Evolutionary conservation across 1,139 yeast species (phyloP), one percentile per base, ranked within the genome.

Genomic region (Petasospora fabianii): DNA sequence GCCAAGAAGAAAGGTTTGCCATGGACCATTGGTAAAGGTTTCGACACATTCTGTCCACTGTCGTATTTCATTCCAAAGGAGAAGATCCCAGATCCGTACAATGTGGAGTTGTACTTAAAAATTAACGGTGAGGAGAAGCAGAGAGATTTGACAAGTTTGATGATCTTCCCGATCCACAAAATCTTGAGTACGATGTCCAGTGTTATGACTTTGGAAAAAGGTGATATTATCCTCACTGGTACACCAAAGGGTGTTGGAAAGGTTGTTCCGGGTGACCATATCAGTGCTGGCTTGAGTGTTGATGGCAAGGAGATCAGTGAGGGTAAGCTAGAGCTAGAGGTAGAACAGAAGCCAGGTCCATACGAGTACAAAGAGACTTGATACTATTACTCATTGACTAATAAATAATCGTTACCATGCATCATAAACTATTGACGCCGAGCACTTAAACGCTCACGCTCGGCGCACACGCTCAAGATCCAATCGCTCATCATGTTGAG

Each of bases 221-320:
- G 97, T 18, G 97, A 92, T 58, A 73, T 92, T 51, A 82, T 92
- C 43, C 70, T 90, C 44, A 92, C 97, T 0, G 98, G 98, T 12
- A 92, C 98, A 1, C 98, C 98, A 32, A 87, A 90, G 62, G 99
- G 99, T n/a, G 99, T 92, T 10, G 97, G 97, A 11, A 68, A 73
- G 27, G 66, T 90, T 34, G 64, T 60, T 9, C 83, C 95, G 1
- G 97, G 97, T 7, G 97, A 92, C 60, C 61, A 61, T 32, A 69
- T 92, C 28, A 70, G 71, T 39, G 95, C 95, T 10, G 71, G 74
- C 47, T 33, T 54, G 27, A 62, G 61, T 26, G 74, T 72, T 30
- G 74, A 73, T 30, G 92, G 80, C 10, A 56, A 74, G 42, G 68
- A 69, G 13, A 58, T 88, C 30, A 75, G 70, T 30, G 75, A 71